Base-by-base conservation (phyloP, 1,284 basidiomycete species). In the Peniophora sp. region DNA sequence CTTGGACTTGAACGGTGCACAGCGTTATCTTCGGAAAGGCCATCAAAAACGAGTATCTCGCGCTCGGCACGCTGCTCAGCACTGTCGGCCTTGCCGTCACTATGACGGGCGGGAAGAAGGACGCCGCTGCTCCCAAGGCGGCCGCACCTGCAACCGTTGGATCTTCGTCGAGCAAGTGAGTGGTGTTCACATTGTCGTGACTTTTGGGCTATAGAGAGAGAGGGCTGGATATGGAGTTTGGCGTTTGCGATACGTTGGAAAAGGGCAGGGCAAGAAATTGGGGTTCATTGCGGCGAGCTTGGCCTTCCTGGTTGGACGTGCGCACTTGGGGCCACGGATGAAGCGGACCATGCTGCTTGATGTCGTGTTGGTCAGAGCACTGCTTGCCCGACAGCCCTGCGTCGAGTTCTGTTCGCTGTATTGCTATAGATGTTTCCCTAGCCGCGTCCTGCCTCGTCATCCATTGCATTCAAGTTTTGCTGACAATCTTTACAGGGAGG, bases 11-110 rank as follows among this genome's bases (percentile, higher is more conserved):
- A 48, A 19, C 8, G 22, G 27, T 32, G 27, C 25, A 51, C 61
- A 86, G 83, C 74, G 71, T 76, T 50, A 82, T 90, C 61, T 65
- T 88, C 56, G 86, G 87, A 65, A 83, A 85, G 60, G 77, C 74
- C 62, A 73, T 90, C 62, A 86, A 85, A 73, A 84, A 78, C 63
- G 85, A 89, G 71, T 82, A 86, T 72, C 76, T 90, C 57, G 77
- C 84, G 17, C 71, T 89, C 53, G 81, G 77, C 53, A 81, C 82
- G 44, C 74, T 89, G 54, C 64, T 74, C 48, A 68, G 71, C 48
- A 72, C 78, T 48, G 77, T 77, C 53, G 74, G 74, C 41, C 61
- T 73, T 58, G 76, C 76, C 46, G 74, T 69, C 57, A 72, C 78
- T 47, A 68, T 78, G 49, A 53, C 56, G 23, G 68, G 75, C 49